Base-by-base conservation (phyloP, 495 filamentous ascomycete genomes). In the Lasiosphaeria hispida region DNA sequence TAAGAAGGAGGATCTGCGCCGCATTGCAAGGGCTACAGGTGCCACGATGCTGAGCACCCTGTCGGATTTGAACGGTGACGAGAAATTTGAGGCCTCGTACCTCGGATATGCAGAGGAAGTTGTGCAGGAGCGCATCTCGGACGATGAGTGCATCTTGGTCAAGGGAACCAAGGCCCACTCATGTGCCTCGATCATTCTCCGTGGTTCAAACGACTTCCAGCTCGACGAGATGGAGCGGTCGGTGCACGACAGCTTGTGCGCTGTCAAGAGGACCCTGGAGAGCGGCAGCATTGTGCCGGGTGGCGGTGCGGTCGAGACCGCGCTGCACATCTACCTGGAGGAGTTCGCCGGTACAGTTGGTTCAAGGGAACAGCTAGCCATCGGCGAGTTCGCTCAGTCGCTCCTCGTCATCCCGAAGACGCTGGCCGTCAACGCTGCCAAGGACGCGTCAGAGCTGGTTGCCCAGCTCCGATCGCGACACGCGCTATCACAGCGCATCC, bases 191-290 rank as follows among this genome's bases (percentile, higher is more conserved):
- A 96, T 99, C 73, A 94, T 99, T 63, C 88, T 99, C 45, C 90
- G 94, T 23, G 94, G 94, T 47, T 75, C 93, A 63, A 99, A 99
- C 75, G 94, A 99, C 75, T 97, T 88, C 81, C 88, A 88, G 59
- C 85, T 99, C 45, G 94, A 99, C 69, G 94, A 99, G 79, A 99
- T 99, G 94, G 94, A 99, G 80, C 87, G 94, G 58, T 97, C 94
- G 5, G 84, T 98, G 38, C 94, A 98, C 75, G 94, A 98, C 75
- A 95, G 93, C 47, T 82, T 98, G 14, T 96, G 90, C 59, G 95
- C 93, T 53, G 89, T 98, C 57, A 98, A 98, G 85, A 85, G 94
- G 43, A 97, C 95, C 17, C 80, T 99, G 39, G 94, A 99, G 79
- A 96, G 90, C 72, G 94, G 94, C 52, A 92, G 89, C 74, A 92